phyloP scores from a whole-genome alignment of 2,329 filamentous ascomycete genomes.

The Botrytis pseudocinerea region DNA sequence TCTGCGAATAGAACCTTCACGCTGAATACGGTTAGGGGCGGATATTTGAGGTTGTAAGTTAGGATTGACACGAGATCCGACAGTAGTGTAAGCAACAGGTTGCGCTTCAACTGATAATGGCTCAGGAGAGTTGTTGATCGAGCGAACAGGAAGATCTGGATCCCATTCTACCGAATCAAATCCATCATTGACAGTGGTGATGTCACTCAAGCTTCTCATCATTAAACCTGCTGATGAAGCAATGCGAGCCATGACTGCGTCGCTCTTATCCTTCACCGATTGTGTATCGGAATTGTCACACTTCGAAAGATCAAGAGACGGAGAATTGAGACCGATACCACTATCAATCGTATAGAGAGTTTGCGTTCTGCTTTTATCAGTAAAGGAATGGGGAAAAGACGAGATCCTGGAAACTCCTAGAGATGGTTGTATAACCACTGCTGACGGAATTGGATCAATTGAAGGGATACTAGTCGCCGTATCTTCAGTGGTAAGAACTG shows the following conservation, averaged over 20 bases:
- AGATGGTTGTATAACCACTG: not conserved
- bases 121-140: constrained; percentile 38
- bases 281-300: constrained; percentile 20
- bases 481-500: not conserved
- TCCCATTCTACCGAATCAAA: constrained; percentile 41
- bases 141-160: constrained; percentile 33
- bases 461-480: not conserved
- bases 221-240: not conserved
- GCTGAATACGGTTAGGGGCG: constrained; percentile 41
- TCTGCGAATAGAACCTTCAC: constrained; percentile 39
- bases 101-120: constrained; percentile 36
- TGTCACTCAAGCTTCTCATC: not conserved
- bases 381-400: constrained; percentile 1
- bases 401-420: constrained; percentile 2
- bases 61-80: constrained; percentile 41
- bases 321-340: constrained; percentile 8
- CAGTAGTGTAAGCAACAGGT: constrained; percentile 41
- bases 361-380: not conserved
- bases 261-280: constrained; percentile 22
- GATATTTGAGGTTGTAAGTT: constrained; percentile 37
- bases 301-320: constrained; percentile 13
- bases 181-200: constrained; percentile 29
- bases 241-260: constrained; percentile 24
- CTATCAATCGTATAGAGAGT: constrained; percentile 9
- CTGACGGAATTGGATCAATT: not conserved